A percentile compares a stretch with the other conserved stretches of the same genome.
Evolutionary conservation across 805 yeast species (phyloP).

Genomic region (Kluyveromyces lactis): DNA sequence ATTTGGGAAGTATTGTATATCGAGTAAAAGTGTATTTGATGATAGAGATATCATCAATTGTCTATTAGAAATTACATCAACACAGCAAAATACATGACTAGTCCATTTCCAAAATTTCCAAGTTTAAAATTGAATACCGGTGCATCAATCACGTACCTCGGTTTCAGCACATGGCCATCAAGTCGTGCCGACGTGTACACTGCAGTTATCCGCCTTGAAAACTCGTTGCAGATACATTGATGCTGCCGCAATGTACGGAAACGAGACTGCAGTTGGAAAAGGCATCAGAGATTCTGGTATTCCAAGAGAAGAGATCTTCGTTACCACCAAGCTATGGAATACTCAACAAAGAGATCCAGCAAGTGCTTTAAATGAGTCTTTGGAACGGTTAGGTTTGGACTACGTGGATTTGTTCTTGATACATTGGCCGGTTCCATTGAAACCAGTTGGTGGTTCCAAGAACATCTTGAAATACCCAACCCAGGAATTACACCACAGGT

Average conservation of each 20-base stretch:
- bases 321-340: conserved; percentile 79
- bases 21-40: too few relatives aligned
- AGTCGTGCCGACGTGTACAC: conserved; percentile 48
- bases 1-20: too few relatives aligned
- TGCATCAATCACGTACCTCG: conserved; percentile 55
- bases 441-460: conserved; percentile 37
- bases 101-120: too few relatives aligned
- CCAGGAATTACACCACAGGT: too few relatives aligned
- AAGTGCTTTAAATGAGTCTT: conserved; percentile 37
- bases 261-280: conserved; percentile 46
- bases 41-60: too few relatives aligned
- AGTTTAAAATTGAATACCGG: conserved; percentile 38
- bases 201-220: conserved; percentile 66
- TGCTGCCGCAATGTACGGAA: conserved; percentile 55
- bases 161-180: conserved; percentile 72
- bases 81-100: too few relatives aligned
- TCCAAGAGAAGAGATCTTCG: conserved; percentile 50
- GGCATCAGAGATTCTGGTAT: conserved; percentile 33
- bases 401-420: conserved; percentile 70
- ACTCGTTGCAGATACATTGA: conserved; percentile 75
- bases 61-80: too few relatives aligned
- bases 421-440: conserved; percentile 76
- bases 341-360: conserved; percentile 49
- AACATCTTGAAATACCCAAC: conserved; percentile 28
- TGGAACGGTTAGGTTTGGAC: conserved; percentile 52